Evolutionary conservation across 768 basidiomycete genomes (phyloP).

Genomic region (Lactarius indigo): DNA sequence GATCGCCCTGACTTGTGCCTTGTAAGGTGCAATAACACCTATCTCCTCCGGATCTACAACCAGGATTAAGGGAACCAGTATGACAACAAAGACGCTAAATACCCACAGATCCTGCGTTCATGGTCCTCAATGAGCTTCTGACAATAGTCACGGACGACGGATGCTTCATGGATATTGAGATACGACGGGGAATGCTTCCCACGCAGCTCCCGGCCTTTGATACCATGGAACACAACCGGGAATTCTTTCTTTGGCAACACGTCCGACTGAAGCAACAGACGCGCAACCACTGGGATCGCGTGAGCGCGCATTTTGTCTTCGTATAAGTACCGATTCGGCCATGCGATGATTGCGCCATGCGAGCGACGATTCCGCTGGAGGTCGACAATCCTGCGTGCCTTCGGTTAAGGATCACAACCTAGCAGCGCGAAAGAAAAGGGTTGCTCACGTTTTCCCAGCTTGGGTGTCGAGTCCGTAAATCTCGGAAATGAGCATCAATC

Average conservation of each 20-base stretch:
- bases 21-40: slow-evolving; percentile 41
- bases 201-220: slow-evolving; percentile 35
- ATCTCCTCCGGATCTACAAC: slow-evolving; percentile 32
- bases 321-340: slow-evolving; percentile 49
- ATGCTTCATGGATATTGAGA: slow-evolving; percentile 40
- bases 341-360: slow-evolving; percentile 44
- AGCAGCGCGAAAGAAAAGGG: neutral
- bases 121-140: slow-evolving; percentile 29
- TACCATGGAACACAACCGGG: slow-evolving; percentile 36
- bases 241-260: slow-evolving; percentile 31
- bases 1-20: slow-evolving; percentile 37
- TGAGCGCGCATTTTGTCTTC: slow-evolving; percentile 33
- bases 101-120: slow-evolving; percentile 33
- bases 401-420: neutral
- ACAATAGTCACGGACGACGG: slow-evolving; percentile 35
- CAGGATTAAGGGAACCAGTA: neutral
- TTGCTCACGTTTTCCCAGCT: slow-evolving; percentile 34
- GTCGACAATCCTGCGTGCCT: slow-evolving; percentile 24
- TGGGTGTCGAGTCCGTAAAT: slow-evolving; percentile 31
- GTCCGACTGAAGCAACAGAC: slow-evolving; percentile 27
- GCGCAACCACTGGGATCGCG: slow-evolving; percentile 18
- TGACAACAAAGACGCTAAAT: neutral
- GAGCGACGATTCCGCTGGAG: slow-evolving; percentile 26
- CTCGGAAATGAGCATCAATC: slow-evolving; percentile 33
- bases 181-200: slow-evolving; percentile 38